These are phyloP conservation scores for Claviceps arundinis DNA, from an alignment of 2,329 filamentous ascomycete species.

Conservation along the genomic window DNA sequence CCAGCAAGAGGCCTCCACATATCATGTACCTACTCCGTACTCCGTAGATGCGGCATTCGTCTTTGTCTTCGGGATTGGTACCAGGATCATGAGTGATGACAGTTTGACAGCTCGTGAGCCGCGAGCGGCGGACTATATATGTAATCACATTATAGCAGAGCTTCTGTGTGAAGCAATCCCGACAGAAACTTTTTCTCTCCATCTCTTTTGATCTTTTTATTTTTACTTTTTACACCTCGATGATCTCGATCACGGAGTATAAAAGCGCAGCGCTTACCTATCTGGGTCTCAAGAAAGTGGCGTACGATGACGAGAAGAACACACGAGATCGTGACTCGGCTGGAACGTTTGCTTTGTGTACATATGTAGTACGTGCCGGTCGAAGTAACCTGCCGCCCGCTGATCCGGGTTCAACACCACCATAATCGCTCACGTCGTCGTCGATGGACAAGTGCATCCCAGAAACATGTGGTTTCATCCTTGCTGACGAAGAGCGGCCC, in stretches of 20 bases:
- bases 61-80: not conserved
- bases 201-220: too few species aligned
- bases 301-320: too few species aligned
- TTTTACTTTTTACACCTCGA: too few species aligned
- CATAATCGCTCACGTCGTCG: not conserved
- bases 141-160: not conserved
- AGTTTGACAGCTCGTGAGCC: not conserved
- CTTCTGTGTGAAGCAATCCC: not conserved
- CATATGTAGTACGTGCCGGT: not conserved
- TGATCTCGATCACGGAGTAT: too few species aligned
- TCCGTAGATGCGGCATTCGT: not conserved
- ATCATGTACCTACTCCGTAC: too few species aligned
- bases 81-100: not conserved
- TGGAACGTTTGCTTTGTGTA: not conserved
- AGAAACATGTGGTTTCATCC: not conserved
- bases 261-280: too few species aligned
- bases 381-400: not conserved
- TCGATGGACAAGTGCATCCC: not conserved
- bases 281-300: too few species aligned
- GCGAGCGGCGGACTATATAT: not conserved
- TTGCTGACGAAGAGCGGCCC: not conserved
- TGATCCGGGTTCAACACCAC: not conserved
- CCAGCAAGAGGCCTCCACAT: not conserved
- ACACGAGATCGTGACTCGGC: not conserved
- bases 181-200: not conserved